These are phyloP conservation scores for Hanseniaspora valbyensis DNA, from an alignment of 805 yeast species.

Conservation along the genomic window DNA sequence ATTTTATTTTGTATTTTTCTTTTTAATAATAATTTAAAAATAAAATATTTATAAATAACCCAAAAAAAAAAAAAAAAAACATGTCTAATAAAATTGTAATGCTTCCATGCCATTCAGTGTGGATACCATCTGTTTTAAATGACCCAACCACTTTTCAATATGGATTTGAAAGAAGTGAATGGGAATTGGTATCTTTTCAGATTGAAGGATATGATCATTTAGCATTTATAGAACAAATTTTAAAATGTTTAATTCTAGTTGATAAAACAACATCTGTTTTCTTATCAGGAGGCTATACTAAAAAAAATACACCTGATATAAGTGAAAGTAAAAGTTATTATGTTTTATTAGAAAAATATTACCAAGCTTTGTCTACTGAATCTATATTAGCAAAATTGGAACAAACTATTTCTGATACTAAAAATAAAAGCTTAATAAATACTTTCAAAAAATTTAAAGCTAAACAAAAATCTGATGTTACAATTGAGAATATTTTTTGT, in stretches of 20 bases:
- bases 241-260: not conserved
- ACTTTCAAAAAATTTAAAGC: not conserved
- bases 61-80: not conserved
- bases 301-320: not conserved
- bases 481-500: not conserved
- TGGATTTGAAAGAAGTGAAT: slow-evolving; percentile 6
- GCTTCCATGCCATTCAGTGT: slow-evolving; percentile 6
- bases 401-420: not conserved
- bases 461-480: not conserved
- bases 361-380: not conserved
- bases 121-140: not conserved
- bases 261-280: not conserved
- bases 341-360: not conserved
- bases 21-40: too few species aligned
- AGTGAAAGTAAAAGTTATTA: slow-evolving; percentile 8
- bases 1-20: not conserved
- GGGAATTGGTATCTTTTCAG: slow-evolving; percentile 9
- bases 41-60: not conserved
- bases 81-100: not conserved
- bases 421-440: not conserved
- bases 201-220: slow-evolving; percentile 4
- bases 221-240: slow-evolving; percentile 2
- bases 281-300: slow-evolving; percentile 10
- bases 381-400: not conserved
- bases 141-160: not conserved